A percentile compares a stretch with the other conserved stretches of the same genome.
Conservation (phyloP, 1,139 yeast species). For the Taphrina pruni region DNA sequence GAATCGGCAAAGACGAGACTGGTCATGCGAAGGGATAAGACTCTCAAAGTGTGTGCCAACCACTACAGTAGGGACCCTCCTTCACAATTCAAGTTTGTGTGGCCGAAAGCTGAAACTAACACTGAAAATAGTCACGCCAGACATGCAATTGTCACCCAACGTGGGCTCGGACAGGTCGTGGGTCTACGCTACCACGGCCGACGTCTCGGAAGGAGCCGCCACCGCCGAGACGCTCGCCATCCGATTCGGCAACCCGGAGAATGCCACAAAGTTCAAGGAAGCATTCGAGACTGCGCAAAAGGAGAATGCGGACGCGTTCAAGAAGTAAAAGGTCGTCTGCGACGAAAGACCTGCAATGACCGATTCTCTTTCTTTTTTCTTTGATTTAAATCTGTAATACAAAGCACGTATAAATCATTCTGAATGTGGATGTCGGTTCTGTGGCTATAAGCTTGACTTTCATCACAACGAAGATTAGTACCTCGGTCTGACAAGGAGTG, state of each 20-base stretch:
- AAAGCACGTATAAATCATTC: constrained; percentile 8
- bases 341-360: neutral
- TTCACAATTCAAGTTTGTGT: neutral
- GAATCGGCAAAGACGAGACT: constrained; percentile 79
- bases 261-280: constrained; percentile 91
- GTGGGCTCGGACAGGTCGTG: constrained; percentile 98
- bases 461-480: no score
- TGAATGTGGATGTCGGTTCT: neutral
- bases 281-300: constrained; percentile 83
- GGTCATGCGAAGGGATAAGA: constrained; percentile 98
- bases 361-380: no score
- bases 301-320: constrained; percentile 56
- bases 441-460: no score
- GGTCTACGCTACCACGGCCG: constrained; percentile 96
- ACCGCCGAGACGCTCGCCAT: constrained; percentile 97
- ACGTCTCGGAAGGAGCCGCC: constrained; percentile 92
- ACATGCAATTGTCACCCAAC: constrained; percentile 84
- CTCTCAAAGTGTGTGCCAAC: constrained; percentile 96
- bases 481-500: no score
- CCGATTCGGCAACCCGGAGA: constrained; percentile 95
- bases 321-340: constrained; percentile 20
- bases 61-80: constrained; percentile 63
- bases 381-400: constrained; percentile 13
- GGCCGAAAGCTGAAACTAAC: neutral
- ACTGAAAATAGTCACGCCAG: constrained; percentile 62